Percentiles rank a stretch among this genome's conserved stretches.
Conservation (phyloP, 495 filamentous ascomycete genomes). For the Haplographium delicatum region DNA sequence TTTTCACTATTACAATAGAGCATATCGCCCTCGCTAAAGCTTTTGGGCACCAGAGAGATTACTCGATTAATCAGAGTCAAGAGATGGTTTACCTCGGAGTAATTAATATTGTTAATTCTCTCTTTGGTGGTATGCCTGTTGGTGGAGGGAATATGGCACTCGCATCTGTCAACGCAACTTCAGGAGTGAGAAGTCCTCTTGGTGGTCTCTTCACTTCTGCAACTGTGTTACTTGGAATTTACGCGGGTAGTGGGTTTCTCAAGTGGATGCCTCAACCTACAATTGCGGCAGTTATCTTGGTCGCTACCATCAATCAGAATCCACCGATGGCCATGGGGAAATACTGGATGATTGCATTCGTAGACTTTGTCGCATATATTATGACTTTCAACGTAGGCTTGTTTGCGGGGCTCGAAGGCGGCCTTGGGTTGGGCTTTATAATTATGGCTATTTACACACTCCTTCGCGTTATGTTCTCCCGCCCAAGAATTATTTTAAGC, state of each 20-base stretch:
- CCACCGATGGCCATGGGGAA: conserved; percentile 89
- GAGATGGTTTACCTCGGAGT: conserved; percentile 92
- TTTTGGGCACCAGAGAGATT: conserved; percentile 91
- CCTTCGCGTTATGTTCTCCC: conserved; percentile 60
- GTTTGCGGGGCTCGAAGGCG: conserved; percentile 77
- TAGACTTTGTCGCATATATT: conserved; percentile 89
- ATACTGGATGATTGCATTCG: conserved; percentile 86
- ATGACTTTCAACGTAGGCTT: conserved; percentile 86
- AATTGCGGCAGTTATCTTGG: conserved; percentile 87
- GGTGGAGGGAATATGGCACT: conserved; percentile 86
- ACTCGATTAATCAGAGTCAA: conserved; percentile 89
- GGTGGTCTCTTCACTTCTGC: conserved; percentile 80
- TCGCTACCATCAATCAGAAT: conserved; percentile 91
- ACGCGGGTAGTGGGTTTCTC: conserved; percentile 81
- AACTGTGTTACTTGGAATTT: conserved; percentile 85
- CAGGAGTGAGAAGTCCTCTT: conserved; percentile 89
- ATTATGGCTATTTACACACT: conserved; percentile 70
- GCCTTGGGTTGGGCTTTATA: conserved; percentile 77
- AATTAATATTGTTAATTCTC: conserved; percentile 82
- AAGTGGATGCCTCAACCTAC: conserved; percentile 82
- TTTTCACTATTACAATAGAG: conserved; percentile 89
- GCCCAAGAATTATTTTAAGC: not conserved
- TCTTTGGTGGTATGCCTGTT: conserved; percentile 86
- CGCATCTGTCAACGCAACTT: conserved; percentile 96
- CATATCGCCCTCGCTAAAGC: conserved; percentile 94